Base-by-base conservation (phyloP, 2,329 filamentous ascomycete genomes). In the Cryphonectria carpinicola region DNA sequence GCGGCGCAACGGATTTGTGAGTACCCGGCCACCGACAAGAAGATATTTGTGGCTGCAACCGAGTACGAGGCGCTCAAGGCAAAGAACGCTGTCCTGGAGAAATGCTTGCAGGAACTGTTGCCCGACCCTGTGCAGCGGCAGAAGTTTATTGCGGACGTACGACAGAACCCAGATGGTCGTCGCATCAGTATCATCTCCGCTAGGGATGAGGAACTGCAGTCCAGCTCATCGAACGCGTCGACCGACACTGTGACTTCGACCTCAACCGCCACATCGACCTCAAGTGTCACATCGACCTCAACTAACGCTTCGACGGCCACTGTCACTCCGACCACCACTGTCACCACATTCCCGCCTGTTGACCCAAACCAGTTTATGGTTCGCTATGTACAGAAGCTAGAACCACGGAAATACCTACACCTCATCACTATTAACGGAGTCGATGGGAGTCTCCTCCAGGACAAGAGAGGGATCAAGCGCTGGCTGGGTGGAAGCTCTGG, bases 401-500 rank as follows among this genome's bases (percentile, higher is more conserved):
- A 37, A 7, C 37, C 19, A 35, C 62, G 7, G n/a, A 43, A 14
- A 13, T 25, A 49, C 8, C 49, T 60, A 4, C 14, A 25, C 10
- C 22, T n/a, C 64, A 28, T 67, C 1, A 39, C 62, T 28, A 60
- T 61, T 10, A 63, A 65, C 25, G 64, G 74, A 46, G 74, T 74
- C 6, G 79, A 83, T n/a, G 84, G 83, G 10, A 79, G 82, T 28
- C 76, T 84, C 25, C 79, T 87, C 7, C 78, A 81, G 37, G 85
- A 87, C 71, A 76, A 77, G 3, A 80, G 83, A 61, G 84, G 84
- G 35, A 82, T 80, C 35, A 77, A 80, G 1, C 82, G 84, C 17
- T 86, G 84, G 74, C 80, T 85, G 2, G 85, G 85, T 54, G 83
- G 83, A 74, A 86, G 84, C 10, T 85, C 84, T 32, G 84, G 84